Evolutionary conservation across 2,329 filamentous ascomycete species (phyloP), one percentile per base, ranked within the genome.

Genomic region (Coniochaeta sp.): DNA sequence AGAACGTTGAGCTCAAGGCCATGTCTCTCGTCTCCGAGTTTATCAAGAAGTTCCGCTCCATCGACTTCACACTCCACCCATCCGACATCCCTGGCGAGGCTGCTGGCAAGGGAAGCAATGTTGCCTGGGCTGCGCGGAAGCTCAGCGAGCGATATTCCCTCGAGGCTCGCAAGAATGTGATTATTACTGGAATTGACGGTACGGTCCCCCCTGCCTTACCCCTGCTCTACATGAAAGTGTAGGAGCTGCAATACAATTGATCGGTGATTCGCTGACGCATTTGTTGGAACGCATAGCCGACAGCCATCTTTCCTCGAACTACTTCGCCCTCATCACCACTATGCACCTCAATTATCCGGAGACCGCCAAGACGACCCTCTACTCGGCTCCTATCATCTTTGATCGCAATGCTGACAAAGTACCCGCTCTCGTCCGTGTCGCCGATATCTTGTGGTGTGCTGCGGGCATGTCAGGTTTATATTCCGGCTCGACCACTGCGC

Each of bases 101-200:
- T 57, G 85, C 87, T 59, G 88, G 88, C 61, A 91, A 91, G 69
- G 88, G 88, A 64, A 90, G 88, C 75, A 91, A 91, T 71, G 80
- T 89, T 62, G 83, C 83, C 58, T 91, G 87, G 85, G 86, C 87
- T 19, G 88, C 87, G 11, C 81, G 82, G 64, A 85, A 86, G 70
- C 77, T 88, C 58, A 87, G 84, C 69, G 80, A 81, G 66, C 85
- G 80, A 66, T 89, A 89, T 66, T 70, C 79, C 6, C 74, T 81
- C 60, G 70, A 69, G 8, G 66, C 74, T 64, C 78, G 84, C 62
- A 83, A 81, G 65, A 81, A 89, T 68, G 83, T 89, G 5, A 80
- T 90, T 56, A 77, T 90, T 60, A 90, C 88, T 0, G 85, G 86
- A 58, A 89, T 91, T 69, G 88, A 90, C 76, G 86, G 88, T 89